These are phyloP conservation scores for Zoysia pacifica DNA, from an alignment of 176 grass and related monocot species.

Conservation along the genomic window DNA sequence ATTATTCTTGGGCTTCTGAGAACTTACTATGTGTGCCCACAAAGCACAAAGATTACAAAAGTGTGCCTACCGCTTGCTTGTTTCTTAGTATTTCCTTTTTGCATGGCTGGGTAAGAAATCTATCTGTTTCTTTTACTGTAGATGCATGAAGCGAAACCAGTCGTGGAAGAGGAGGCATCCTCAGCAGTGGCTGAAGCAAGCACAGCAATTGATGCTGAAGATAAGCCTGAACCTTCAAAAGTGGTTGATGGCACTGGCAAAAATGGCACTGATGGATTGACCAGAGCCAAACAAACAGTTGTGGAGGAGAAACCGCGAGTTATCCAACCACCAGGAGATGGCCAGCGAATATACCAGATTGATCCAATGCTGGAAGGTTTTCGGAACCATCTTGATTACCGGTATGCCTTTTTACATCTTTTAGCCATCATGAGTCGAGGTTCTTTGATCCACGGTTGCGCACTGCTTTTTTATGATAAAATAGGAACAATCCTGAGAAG, in stretches of 20 bases:
- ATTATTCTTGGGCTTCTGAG: constrained; percentile 21
- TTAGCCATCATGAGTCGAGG: background rate
- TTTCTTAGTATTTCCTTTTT: background rate
- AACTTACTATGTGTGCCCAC: background rate
- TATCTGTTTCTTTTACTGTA: constrained; percentile 11
- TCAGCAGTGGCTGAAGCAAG: constrained; percentile 26
- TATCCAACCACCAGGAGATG: constrained; percentile 62
- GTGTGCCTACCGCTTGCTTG: background rate
- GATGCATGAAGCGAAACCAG: constrained; percentile 25
- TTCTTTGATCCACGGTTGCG: background rate
- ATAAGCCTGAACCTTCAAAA: constrained; percentile 29
- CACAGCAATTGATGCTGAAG: constrained; percentile 20
- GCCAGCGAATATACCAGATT: constrained; percentile 80
- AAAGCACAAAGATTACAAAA: constrained; percentile 6
- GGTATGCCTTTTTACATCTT: constrained; percentile 42
- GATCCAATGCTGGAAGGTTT: constrained; percentile 66
- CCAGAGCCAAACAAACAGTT: constrained; percentile 29
- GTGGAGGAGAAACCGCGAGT: constrained; percentile 55
- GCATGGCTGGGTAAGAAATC: background rate
- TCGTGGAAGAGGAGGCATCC: constrained; percentile 27
- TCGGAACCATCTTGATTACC: constrained; percentile 66
- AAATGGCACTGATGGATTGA: constrained; percentile 6
- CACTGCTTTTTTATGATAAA: background rate
- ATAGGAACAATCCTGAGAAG: background rate
- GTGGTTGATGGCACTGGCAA: constrained; percentile 13